These are phyloP conservation scores for Vanrija sp. DNA, from an alignment of 1,284 basidiomycete genomes.

Conservation along the genomic window DNA sequence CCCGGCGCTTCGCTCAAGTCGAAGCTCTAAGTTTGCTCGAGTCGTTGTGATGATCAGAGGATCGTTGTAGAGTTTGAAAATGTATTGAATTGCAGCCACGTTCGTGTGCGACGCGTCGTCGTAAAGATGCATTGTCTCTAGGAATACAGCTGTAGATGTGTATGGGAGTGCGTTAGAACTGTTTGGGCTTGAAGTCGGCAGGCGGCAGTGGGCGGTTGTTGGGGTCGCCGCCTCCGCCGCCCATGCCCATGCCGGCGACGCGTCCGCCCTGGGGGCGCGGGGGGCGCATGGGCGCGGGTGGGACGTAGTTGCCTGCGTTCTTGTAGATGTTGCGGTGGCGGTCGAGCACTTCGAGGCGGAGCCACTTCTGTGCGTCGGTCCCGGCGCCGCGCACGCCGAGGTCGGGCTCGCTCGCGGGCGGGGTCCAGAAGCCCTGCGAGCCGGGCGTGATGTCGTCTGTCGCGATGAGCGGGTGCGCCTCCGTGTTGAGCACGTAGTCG, in stretches of 20 bases:
- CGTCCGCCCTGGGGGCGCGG: constrained; percentile 7
- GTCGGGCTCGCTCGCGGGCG: constrained; percentile 9
- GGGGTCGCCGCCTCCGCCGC: constrained; percentile 26
- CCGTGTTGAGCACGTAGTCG: constrained; percentile 57
- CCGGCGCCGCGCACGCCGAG: constrained; percentile 42
- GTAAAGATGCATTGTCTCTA: no score
- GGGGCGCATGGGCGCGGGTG: not conserved
- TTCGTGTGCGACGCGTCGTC: no score
- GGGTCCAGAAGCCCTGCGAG: constrained; percentile 34
- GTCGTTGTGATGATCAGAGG: no score
- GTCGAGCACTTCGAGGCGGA: constrained; percentile 23
- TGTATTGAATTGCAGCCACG: no score
- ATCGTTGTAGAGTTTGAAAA: no score
- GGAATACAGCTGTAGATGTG: no score
- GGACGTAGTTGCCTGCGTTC: no score
- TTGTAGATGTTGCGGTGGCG: not conserved
- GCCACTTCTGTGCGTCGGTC: constrained; percentile 45
- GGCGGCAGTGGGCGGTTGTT: not conserved
- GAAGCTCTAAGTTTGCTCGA: constrained; percentile 31
- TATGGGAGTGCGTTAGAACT: no score
- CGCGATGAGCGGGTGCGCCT: constrained; percentile 48
- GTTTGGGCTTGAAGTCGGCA: no score
- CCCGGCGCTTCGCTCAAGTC: constrained; percentile 32
- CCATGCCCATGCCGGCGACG: constrained; percentile 25
- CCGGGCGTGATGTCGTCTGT: constrained; percentile 36